Evolutionary conservation across 495 filamentous ascomycete genomes (phyloP).

Genomic region (Schizothecium vesticola): DNA sequence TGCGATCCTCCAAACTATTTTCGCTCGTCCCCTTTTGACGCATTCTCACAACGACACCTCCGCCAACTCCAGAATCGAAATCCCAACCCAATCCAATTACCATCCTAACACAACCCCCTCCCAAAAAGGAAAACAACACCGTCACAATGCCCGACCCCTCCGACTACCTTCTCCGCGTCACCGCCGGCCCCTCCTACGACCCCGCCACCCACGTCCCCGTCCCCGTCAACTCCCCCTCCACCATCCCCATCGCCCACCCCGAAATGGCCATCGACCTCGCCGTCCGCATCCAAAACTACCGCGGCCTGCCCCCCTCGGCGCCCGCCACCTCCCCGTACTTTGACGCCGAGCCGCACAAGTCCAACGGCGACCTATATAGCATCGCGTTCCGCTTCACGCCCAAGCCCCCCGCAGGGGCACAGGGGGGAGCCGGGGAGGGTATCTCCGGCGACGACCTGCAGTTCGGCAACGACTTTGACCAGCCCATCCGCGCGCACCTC

Average conservation of each 20-base stretch:
- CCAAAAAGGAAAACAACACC: background rate
- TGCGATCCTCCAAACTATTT: background rate
- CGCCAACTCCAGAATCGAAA: background rate
- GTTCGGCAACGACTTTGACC: constrained; percentile 90
- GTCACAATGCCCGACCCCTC: constrained; percentile 27
- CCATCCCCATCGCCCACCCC: constrained; percentile 54
- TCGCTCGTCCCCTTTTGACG: background rate
- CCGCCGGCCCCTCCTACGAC: constrained; percentile 71
- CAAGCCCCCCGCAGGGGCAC: constrained; percentile 37
- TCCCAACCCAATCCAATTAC: background rate
- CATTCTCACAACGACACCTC: background rate
- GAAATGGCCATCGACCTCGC: constrained; percentile 55
- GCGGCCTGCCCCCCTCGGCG: constrained; percentile 54
- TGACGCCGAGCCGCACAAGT: constrained; percentile 54
- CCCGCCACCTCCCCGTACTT: constrained; percentile 69
- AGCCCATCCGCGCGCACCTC: constrained; percentile 76
- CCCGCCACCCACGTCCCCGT: constrained; percentile 58
- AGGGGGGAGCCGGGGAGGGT: constrained; percentile 15
- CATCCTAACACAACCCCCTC: background rate
- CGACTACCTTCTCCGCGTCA: constrained; percentile 65
- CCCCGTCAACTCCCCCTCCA: constrained; percentile 60
- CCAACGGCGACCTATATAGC: constrained; percentile 67
- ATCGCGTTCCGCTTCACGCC: constrained; percentile 72
- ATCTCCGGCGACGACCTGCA: constrained; percentile 70
- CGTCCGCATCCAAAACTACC: constrained; percentile 60